Conservation (phyloP, 1,284 basidiomycete species). For the Ceratobasidium sp. region DNA sequence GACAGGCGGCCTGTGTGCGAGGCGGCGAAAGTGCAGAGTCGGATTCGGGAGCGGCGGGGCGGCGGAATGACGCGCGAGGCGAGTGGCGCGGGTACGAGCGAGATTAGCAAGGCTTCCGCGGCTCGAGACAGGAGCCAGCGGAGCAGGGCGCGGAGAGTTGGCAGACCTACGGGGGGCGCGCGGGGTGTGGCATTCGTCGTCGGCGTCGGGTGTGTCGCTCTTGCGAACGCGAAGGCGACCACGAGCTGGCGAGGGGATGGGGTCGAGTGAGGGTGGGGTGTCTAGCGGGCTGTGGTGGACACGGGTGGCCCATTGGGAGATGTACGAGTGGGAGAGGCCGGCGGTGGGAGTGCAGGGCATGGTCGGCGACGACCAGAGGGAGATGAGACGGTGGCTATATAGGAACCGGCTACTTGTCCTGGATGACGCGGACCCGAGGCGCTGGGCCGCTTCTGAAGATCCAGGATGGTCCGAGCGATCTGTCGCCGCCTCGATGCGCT, state of each 20-base stretch:
- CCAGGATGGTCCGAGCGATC: constrained; percentile 3
- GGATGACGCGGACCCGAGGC: no score
- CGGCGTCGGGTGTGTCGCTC: neutral
- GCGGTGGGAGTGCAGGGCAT: constrained; percentile 28
- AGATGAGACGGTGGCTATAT: constrained; percentile 16
- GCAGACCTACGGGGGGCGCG: neutral
- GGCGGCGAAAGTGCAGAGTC: constrained; percentile 12
- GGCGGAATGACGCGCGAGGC: neutral
- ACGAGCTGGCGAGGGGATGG: constrained; percentile 14
- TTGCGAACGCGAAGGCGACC: constrained; percentile 20
- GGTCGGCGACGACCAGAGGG: neutral
- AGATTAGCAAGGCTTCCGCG: neutral
- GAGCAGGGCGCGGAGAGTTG: constrained; percentile 2
- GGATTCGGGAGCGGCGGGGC: neutral
- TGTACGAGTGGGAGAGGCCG: constrained; percentile 37
- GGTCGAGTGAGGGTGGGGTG: constrained; percentile 9
- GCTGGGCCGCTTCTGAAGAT: neutral
- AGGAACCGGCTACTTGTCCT: neutral
- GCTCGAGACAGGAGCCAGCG: neutral
- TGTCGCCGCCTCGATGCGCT: neutral
- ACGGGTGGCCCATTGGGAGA: constrained; percentile 34
- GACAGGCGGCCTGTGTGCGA: constrained; percentile 11
- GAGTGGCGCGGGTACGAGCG: neutral
- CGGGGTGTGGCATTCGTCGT: constrained; percentile 1
- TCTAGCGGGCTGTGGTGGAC: neutral